phyloP scores from a whole-genome alignment of 2,329 filamentous ascomycete species.

The Paecilomyces formosus region DNA sequence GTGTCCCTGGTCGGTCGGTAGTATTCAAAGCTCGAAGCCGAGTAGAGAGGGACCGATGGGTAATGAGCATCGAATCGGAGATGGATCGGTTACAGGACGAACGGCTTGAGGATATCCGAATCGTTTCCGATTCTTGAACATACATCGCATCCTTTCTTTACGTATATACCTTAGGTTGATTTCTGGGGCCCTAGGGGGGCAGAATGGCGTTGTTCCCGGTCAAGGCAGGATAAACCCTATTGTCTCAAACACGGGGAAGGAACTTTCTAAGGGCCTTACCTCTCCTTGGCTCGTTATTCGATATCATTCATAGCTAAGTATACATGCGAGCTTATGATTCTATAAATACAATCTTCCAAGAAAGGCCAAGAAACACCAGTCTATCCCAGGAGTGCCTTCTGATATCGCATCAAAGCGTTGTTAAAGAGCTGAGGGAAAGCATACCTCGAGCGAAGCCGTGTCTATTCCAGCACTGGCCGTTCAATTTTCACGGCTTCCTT shows the following conservation, averaged over 20 bases:
- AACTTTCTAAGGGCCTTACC: too few relatives aligned
- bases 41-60: slow-evolving; percentile 61
- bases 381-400: not conserved
- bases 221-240: too few relatives aligned
- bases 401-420: not conserved
- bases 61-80: slow-evolving; percentile 57
- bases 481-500: slow-evolving; percentile 31
- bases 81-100: slow-evolving; percentile 52
- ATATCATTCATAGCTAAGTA: not conserved
- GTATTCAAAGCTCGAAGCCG: slow-evolving; percentile 60
- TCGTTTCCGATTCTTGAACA: slow-evolving; percentile 19
- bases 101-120: slow-evolving; percentile 42
- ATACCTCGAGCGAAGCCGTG: not conserved
- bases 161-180: not conserved
- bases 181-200: not conserved
- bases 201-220: too few relatives aligned
- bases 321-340: not conserved
- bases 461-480: slow-evolving; percentile 17
- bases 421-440: not conserved
- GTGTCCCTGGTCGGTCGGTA: slow-evolving; percentile 53
- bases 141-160: not conserved
- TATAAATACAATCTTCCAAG: not conserved
- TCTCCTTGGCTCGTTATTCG: not conserved
- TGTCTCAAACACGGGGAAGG: too few relatives aligned
- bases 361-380: not conserved